Evolutionary conservation across 2,329 filamentous ascomycete species (phyloP).

Genomic region (Pseudocercospora eumusae): DNA sequence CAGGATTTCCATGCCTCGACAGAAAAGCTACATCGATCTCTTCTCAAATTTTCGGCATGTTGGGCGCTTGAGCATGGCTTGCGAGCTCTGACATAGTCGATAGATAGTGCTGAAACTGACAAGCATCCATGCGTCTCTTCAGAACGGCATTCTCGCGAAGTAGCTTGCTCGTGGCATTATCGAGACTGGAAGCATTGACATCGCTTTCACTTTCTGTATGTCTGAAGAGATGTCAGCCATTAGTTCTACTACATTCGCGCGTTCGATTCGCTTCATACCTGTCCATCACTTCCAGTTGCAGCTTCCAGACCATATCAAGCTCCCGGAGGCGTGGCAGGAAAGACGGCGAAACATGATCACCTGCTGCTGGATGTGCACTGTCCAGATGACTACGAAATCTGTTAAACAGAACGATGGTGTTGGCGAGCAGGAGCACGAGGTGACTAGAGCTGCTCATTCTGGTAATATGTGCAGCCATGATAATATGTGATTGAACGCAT

Average conservation of each 20-base stretch:
- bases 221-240: not conserved
- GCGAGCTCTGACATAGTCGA: too few relatives aligned
- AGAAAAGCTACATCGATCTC: too few relatives aligned
- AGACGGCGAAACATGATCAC: too few relatives aligned
- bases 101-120: too few relatives aligned
- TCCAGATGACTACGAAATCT: too few relatives aligned
- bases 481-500: not conserved
- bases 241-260: not conserved
- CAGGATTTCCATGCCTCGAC: too few relatives aligned
- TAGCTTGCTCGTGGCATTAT: not conserved
- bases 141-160: not conserved
- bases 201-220: not conserved
- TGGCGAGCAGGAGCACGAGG: not conserved
- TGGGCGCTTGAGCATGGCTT: too few relatives aligned
- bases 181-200: not conserved
- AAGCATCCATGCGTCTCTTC: not conserved
- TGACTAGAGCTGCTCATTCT: not conserved
- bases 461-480: not conserved
- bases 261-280: not conserved
- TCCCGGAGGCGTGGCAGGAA: not conserved
- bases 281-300: not conserved
- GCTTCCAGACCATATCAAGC: not conserved
- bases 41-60: too few relatives aligned
- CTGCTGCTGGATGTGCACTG: too few relatives aligned
- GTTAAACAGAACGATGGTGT: not conserved